Evolutionary conservation across 257 asterid species (phyloP).

Genomic region (Asclepias syriaca): DNA sequence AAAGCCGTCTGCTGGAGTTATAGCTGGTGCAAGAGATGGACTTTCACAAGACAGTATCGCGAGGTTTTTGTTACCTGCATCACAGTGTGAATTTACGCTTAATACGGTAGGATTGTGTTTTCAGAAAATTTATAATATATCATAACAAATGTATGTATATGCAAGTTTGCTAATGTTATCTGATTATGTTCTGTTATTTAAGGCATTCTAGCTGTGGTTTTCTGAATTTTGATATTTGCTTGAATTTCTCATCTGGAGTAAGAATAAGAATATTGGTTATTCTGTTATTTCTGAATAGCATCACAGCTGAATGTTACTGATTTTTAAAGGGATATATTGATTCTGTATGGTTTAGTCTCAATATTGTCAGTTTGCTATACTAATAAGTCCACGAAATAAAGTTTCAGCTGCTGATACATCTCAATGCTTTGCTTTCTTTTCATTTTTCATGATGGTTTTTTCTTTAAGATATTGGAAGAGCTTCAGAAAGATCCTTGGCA

Average conservation of each 20-base stretch:
- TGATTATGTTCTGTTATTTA: not conserved
- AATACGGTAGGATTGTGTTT: conserved; percentile 56
- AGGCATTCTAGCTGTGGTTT: not conserved
- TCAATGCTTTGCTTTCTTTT: not conserved
- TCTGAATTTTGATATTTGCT: not conserved
- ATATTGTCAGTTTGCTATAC: not conserved
- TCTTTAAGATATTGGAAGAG: conserved; percentile 81
- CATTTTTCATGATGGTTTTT: conserved; percentile 13
- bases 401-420: not conserved
- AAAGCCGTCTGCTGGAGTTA: conserved; percentile 74
- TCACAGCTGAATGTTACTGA: not conserved
- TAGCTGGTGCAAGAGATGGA: conserved; percentile 95
- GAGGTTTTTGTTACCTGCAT: conserved; percentile 94
- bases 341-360: not conserved
- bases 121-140: not conserved
- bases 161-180: conserved; percentile 1
- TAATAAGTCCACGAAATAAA: not conserved
- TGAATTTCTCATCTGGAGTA: not conserved
- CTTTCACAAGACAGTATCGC: conserved; percentile 85
- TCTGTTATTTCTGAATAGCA: not conserved
- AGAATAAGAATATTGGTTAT: not conserved
- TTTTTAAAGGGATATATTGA: not conserved
- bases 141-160: not conserved
- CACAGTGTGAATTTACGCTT: conserved; percentile 92
- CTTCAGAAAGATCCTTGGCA: conserved; percentile 99